These are phyloP conservation scores for Boletellus sp. DNA, from an alignment of 768 basidiomycete species.

Conservation along the genomic window DNA sequence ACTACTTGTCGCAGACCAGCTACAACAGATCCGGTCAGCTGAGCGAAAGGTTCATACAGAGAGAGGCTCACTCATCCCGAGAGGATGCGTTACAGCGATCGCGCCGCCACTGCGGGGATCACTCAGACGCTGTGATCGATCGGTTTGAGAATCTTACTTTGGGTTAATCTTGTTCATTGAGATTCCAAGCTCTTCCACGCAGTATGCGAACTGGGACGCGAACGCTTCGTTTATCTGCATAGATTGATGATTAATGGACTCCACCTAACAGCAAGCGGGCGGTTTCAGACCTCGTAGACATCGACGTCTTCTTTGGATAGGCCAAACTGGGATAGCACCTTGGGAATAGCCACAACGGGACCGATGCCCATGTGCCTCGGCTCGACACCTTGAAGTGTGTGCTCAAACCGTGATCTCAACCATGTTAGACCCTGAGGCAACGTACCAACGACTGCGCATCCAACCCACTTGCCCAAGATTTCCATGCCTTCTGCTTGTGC, in stretches of 20 bases:
- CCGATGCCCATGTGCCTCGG: conserved; percentile 77
- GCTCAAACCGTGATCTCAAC: conserved; percentile 4
- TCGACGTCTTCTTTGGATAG: conserved; percentile 71
- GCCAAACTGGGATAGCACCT: conserved; percentile 56
- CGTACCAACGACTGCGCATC: conserved; percentile 72
- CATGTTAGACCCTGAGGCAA: background rate
- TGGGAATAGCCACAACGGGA: conserved; percentile 70
- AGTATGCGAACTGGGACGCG: conserved; percentile 92
- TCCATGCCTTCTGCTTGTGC: conserved; percentile 76
- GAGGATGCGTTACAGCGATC: conserved; percentile 77
- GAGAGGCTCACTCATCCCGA: conserved; percentile 70
- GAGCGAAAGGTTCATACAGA: background rate
- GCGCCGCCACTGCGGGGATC: conserved; percentile 63
- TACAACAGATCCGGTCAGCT: conserved; percentile 27
- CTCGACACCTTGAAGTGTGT: conserved; percentile 53
- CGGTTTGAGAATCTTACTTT: conserved; percentile 47
- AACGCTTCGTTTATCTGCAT: conserved; percentile 85
- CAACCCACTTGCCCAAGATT: conserved; percentile 81
- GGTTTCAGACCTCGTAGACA: conserved; percentile 60
- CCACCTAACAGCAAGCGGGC: background rate
- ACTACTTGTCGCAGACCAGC: conserved; percentile 86
- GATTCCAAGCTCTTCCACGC: conserved; percentile 74
- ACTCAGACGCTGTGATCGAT: conserved; percentile 1
- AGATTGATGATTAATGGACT: background rate
- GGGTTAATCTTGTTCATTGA: conserved; percentile 82